Conservation (phyloP, 2,329 filamentous ascomycete species). For the Annulohypoxylon truncatum region DNA sequence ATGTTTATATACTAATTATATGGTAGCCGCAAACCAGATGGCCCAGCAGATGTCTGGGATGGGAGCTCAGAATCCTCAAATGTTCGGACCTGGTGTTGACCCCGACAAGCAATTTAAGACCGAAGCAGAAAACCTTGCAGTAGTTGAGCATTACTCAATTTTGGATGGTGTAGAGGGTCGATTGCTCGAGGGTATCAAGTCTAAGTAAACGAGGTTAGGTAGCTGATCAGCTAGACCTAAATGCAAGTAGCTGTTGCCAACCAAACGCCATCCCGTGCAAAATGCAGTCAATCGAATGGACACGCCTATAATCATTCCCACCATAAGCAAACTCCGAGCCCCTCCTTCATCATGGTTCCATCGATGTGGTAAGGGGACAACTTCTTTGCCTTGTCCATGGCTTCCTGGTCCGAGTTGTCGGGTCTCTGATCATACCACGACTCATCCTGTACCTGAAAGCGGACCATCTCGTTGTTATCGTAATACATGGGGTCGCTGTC, state of each 20-base stretch:
- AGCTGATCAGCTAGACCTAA: constrained; percentile 27
- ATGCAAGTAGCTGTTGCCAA: constrained; percentile 18
- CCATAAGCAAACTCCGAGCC: constrained; percentile 72
- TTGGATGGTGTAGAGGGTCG: constrained; percentile 89
- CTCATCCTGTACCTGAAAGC: constrained; percentile 87
- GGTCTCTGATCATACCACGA: constrained; percentile 92
- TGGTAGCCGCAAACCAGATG: constrained; percentile 87
- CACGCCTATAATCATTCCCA: constrained; percentile 59
- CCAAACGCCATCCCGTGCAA: constrained; percentile 32
- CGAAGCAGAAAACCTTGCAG: constrained; percentile 95
- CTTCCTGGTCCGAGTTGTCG: constrained; percentile 70
- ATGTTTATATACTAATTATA: constrained; percentile 48
- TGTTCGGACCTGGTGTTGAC: constrained; percentile 93
- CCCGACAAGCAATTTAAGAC: constrained; percentile 93
- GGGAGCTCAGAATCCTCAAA: constrained; percentile 75
- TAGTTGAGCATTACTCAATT: constrained; percentile 93
- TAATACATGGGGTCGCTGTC: constrained; percentile 81
- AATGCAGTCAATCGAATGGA: constrained; percentile 31
- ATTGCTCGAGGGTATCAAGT: constrained; percentile 69
- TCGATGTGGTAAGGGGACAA: constrained; percentile 76
- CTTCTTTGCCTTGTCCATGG: constrained; percentile 66
- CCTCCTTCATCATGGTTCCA: constrained; percentile 72
- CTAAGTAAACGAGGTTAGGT: constrained; percentile 48
- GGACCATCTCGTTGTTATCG: constrained; percentile 88
- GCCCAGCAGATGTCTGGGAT: constrained; percentile 84